These are phyloP conservation scores for Craspedostauros australis DNA, from an alignment of 108 stramenopile species.

Conservation along the genomic window DNA sequence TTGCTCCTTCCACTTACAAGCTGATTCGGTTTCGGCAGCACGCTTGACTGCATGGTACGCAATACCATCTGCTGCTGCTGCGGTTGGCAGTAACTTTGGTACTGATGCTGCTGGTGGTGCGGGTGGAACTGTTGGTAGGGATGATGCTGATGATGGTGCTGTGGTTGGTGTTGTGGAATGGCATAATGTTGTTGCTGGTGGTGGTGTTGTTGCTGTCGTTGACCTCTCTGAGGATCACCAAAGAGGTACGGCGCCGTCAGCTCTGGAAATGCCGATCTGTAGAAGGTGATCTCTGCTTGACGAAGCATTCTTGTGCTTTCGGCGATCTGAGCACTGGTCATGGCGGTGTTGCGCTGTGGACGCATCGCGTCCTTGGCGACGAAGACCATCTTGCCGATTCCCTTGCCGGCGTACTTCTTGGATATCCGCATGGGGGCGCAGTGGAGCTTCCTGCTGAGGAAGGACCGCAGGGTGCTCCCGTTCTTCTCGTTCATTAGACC, in stretches of 20 bases:
- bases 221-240: neutral
- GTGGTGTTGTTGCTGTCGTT: neutral
- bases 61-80: no score
- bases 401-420: conserved; percentile 58
- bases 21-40: no score
- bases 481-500: conserved; percentile 74
- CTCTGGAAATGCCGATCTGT: conserved; percentile 1
- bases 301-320: neutral
- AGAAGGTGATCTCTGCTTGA: conserved; percentile 8
- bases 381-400: conserved; percentile 37
- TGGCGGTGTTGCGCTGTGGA: conserved; percentile 1
- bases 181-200: neutral
- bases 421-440: conserved; percentile 97
- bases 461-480: conserved; percentile 90
- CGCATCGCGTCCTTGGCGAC: conserved; percentile 3
- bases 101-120: neutral
- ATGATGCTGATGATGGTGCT: neutral
- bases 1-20: no score
- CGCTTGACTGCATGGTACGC: no score
- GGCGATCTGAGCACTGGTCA: no score
- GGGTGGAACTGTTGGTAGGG: neutral
- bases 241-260: neutral
- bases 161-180: neutral
- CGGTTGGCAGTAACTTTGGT: no score
- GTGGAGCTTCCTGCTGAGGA: conserved; percentile 83